phyloP scores from a whole-genome alignment of 2,329 filamentous ascomycete species.

The Fusarium sp. region DNA sequence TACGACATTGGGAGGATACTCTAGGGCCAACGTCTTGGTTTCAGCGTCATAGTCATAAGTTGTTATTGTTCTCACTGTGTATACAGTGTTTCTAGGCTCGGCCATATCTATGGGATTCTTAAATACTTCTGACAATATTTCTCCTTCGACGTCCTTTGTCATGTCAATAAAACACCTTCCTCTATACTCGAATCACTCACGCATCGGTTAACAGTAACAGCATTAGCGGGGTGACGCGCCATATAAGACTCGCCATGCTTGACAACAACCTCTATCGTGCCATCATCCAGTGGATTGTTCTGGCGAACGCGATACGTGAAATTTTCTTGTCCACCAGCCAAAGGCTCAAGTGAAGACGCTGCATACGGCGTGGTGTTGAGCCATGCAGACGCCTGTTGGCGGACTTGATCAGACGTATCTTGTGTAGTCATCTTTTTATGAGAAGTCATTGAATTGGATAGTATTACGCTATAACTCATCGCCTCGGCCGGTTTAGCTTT shows the following conservation, averaged over 20 bases:
- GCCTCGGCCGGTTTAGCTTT: not conserved
- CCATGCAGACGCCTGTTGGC: not conserved
- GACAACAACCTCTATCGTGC: not conserved
- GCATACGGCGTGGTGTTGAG: not conserved
- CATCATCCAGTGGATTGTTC: not conserved
- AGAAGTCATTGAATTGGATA: too few relatives aligned
- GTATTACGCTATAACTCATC: too few relatives aligned
- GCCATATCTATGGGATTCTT: accelerated
- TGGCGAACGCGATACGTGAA: not conserved
- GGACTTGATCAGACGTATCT: not conserved
- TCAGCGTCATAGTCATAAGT: not conserved
- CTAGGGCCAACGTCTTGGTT: not conserved
- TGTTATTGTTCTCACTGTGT: not conserved
- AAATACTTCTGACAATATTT: not conserved
- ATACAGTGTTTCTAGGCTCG: not conserved
- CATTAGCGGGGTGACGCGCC: not conserved
- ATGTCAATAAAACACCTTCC: not conserved
- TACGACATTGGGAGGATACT: not conserved
- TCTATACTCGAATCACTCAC: not conserved
- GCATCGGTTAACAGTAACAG: not conserved
- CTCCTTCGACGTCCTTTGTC: not conserved
- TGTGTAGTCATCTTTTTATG: not conserved
- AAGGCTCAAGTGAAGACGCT: not conserved
- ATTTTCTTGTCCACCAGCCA: not conserved
- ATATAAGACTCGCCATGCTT: slow-evolving; percentile 7